Conservation (phyloP, 2,329 filamentous ascomycete genomes). For the Fusarium tricinctum region DNA sequence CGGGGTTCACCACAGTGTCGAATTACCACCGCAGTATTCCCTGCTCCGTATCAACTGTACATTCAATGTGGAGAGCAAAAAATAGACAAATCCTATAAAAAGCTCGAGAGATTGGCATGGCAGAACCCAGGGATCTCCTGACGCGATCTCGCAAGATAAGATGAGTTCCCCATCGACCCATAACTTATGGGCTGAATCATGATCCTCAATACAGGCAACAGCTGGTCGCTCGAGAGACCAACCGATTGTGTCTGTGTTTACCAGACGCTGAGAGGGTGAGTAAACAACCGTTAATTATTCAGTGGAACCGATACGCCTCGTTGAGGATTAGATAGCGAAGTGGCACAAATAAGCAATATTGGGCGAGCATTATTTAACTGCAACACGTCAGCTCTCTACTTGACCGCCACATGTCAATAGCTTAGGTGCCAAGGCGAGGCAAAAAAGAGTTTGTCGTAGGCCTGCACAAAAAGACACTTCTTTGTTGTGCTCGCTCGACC, state of each 20-base stretch:
- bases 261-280: slow-evolving; percentile 6
- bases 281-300: slow-evolving; percentile 15
- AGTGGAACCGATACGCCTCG: neutral
- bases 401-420: slow-evolving; percentile 35
- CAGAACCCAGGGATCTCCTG: slow-evolving; percentile 8
- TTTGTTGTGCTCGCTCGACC: slow-evolving; percentile 4
- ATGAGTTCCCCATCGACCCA: slow-evolving; percentile 29
- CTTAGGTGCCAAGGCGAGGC: slow-evolving; percentile 19
- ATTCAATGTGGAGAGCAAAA: slow-evolving; percentile 11
- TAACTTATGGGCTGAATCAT: slow-evolving; percentile 37
- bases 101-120: slow-evolving; percentile 4
- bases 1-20: neutral
- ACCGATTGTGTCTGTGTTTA: slow-evolving; percentile 23
- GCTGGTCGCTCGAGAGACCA: slow-evolving; percentile 24
- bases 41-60: neutral
- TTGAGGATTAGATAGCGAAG: slow-evolving; percentile 4
- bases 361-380: slow-evolving; percentile 15
- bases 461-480: slow-evolving; percentile 16
- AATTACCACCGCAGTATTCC: too few relatives aligned
- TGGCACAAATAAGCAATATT: slow-evolving; percentile 27
- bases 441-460: slow-evolving; percentile 11
- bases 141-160: slow-evolving; percentile 32
- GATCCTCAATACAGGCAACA: slow-evolving; percentile 9
- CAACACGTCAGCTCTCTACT: slow-evolving; percentile 39
- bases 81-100: slow-evolving; percentile 4